A percentile compares a stretch with the other conserved stretches of the same genome.
Conservation (phyloP, 2,329 filamentous ascomycete species). For the Hypoxylon sp. region DNA sequence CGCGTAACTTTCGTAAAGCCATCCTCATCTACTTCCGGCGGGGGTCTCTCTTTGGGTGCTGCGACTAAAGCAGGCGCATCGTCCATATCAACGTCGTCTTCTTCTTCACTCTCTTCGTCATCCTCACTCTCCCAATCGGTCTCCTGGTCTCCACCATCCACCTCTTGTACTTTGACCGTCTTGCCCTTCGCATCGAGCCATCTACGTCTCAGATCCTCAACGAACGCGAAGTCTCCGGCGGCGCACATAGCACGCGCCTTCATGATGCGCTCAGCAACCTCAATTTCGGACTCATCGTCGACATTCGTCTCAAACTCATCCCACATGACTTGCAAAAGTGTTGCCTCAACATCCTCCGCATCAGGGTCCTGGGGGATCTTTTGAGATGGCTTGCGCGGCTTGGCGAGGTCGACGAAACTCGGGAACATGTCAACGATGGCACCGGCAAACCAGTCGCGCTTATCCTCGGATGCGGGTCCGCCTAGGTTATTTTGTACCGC, state of each 20-base stretch:
- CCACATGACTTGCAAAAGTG: slow-evolving; percentile 90
- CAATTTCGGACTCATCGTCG: slow-evolving; percentile 87
- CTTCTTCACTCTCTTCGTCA: slow-evolving; percentile 71
- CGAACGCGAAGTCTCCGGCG: slow-evolving; percentile 75
- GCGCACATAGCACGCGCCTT: slow-evolving; percentile 74
- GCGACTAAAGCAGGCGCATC: slow-evolving; percentile 76
- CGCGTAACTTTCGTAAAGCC: slow-evolving; percentile 83
- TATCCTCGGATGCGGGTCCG: slow-evolving; percentile 84
- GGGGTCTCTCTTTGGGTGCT: slow-evolving; percentile 72
- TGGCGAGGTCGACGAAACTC: slow-evolving; percentile 69
- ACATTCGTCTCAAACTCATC: slow-evolving; percentile 96
- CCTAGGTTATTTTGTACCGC: slow-evolving; percentile 92
- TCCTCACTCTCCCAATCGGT: slow-evolving; percentile 71
- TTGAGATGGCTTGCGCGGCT: slow-evolving; percentile 45
- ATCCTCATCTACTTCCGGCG: slow-evolving; percentile 83
- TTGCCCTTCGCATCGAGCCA: slow-evolving; percentile 75
- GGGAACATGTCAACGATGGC: slow-evolving; percentile 86
- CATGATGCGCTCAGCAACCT: slow-evolving; percentile 81
- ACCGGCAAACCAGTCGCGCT: slow-evolving; percentile 96
- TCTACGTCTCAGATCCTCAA: slow-evolving; percentile 73
- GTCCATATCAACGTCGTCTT: slow-evolving; percentile 75
- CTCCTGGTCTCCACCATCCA: slow-evolving; percentile 53
- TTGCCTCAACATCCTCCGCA: slow-evolving; percentile 83
- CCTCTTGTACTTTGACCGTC: slow-evolving; percentile 62
- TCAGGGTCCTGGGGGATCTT: slow-evolving; percentile 70